Evolutionary conservation across 257 asterid genomes (phyloP).

Genomic region (Scutellaria minor): DNA sequence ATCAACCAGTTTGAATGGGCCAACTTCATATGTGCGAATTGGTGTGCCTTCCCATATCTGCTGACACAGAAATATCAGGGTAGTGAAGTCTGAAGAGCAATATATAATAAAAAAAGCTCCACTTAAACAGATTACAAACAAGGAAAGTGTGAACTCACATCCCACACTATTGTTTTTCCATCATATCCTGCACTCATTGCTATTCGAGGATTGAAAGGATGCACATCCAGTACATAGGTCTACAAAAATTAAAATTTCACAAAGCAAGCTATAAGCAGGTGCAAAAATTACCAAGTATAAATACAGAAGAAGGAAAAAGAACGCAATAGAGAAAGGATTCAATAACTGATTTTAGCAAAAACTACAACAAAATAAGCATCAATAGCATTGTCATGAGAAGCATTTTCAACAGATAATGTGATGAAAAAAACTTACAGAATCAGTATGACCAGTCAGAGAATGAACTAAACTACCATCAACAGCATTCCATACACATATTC

Average conservation of each 20-base stretch:
- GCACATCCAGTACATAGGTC: slow-evolving; percentile 97
- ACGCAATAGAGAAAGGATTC: slow-evolving; percentile 6
- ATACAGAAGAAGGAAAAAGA: slow-evolving; percentile 10
- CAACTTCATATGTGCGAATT: slow-evolving; percentile 78
- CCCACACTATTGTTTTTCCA: slow-evolving; percentile 97
- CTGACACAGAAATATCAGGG: slow-evolving; percentile 26
- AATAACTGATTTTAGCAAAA: slow-evolving; percentile 14
- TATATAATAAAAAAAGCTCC: slow-evolving; percentile 21
- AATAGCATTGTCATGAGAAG: slow-evolving; percentile 18
- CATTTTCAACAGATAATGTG: slow-evolving; percentile 20
- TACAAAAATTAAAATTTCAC: slow-evolving; percentile 40
- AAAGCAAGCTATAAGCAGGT: slow-evolving; percentile 19
- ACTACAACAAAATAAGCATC: slow-evolving; percentile 22
- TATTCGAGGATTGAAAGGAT: slow-evolving; percentile 94
- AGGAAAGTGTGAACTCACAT: slow-evolving; percentile 64
- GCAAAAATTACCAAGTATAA: not conserved
- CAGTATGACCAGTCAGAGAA: slow-evolving; percentile 94
- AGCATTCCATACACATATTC: slow-evolving; percentile 99
- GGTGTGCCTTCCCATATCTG: slow-evolving; percentile 99
- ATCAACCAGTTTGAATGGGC: slow-evolving; percentile 88
- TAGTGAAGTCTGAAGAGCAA: slow-evolving; percentile 28
- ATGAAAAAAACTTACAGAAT: slow-evolving; percentile 63
- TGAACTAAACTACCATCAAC: slow-evolving; percentile 98
- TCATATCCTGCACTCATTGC: slow-evolving; percentile 99
- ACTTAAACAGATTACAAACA: slow-evolving; percentile 27